Evolutionary conservation across 768 basidiomycete genomes (phyloP), one percentile per base, ranked within the genome.

Genomic region (Amanita phalloides): DNA sequence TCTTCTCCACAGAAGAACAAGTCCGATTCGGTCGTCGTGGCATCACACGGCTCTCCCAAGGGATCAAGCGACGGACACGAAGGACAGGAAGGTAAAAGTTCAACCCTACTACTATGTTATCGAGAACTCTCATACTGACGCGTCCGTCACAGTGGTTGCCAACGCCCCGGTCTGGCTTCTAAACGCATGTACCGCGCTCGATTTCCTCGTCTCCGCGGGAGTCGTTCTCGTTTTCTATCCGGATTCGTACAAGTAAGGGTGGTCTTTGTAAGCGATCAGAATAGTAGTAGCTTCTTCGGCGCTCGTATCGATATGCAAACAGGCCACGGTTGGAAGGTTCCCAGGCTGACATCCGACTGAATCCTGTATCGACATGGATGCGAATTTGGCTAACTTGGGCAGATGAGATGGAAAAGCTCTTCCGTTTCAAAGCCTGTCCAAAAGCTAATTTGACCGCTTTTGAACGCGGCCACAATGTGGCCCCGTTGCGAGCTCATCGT

Each of bases 141-240:
- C 53, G 17, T 53, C 65, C 8, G 66, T 68, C 4, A 67, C 69
- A n/a, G 70, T 68, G 3, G 69, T 77, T 6, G 70, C 76, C 13
- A 77, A 84, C 53, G 86, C 81, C 9, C 86, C 86, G 0, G 68
- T 78, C 0, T 90, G 86, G 86, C 73, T 90, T 14, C 61, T 90
- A 51, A 88, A 87, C 58, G 86, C 87, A 1, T 82, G 82, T 57
- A 79, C 73, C 45, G 86, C 87, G 8, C 73, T 90, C 54, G 84
- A 87, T 49, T 84, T 75, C 66, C 77, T 90, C 49, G 58, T 61
- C 26, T 71, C 66, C n/a, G 70, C 48, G 13, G 58, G 53, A 30
- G n/a, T 57, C 57, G 30, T 61, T 48, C 52, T 61, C 43, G 3
- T 62, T 47, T 51, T 72, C 66, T 45, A 82, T 57, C 9, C 61